phyloP scores from a whole-genome alignment of 2,329 filamentous ascomycete species.

The Colletotrichum lupini region DNA sequence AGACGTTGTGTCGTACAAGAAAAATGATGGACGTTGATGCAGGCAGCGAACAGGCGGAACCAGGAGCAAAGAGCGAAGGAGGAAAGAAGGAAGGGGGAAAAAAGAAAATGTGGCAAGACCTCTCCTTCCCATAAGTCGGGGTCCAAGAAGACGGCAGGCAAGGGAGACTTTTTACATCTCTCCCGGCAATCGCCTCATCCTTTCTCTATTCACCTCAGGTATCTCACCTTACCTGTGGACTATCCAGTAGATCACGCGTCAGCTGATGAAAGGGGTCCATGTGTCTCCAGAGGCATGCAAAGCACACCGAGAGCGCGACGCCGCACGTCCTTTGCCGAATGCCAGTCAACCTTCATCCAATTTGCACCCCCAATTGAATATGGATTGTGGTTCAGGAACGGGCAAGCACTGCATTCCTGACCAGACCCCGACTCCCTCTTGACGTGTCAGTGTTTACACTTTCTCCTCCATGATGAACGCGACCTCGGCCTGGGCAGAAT shows the following conservation, averaged over 20 bases:
- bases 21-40: not conserved
- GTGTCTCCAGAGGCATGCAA: conserved; percentile 10
- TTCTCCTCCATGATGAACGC: conserved; percentile 6
- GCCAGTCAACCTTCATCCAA: conserved; percentile 19
- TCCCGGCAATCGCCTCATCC: not conserved
- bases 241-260: conserved; percentile 6
- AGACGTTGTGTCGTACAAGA: not conserved
- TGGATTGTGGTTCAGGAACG: conserved; percentile 10
- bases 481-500: not conserved
- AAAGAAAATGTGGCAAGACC: conserved; percentile 20
- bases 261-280: not conserved
- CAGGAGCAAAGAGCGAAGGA: conserved; percentile 2
- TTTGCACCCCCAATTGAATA: conserved; percentile 9
- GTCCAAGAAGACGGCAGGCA: conserved; percentile 12
- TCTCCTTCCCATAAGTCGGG: conserved; percentile 21
- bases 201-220: not conserved
- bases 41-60: not conserved
- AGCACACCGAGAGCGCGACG: conserved; percentile 3
- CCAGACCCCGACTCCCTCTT: not conserved
- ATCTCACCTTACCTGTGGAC: too few species aligned
- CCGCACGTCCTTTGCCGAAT: conserved; percentile 6
- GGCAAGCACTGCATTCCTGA: not conserved
- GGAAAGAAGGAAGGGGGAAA: conserved; percentile 3
- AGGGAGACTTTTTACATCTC: conserved; percentile 31
- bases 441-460: conserved; percentile 16